Base-by-base conservation (phyloP, 2,329 filamentous ascomycete genomes). In the Golovinomyces cichoracearum region DNA sequence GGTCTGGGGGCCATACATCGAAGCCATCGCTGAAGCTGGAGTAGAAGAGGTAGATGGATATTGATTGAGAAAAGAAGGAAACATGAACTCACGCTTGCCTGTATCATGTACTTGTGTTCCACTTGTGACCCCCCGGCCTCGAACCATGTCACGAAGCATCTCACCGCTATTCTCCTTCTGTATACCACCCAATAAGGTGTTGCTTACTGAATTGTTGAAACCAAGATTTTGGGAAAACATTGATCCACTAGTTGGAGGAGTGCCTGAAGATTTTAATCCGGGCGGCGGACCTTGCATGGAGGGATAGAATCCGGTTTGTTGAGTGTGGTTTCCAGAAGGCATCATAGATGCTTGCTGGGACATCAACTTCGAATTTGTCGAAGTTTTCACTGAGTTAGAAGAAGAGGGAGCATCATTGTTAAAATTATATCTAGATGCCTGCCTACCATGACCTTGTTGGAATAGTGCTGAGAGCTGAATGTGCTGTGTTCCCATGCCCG, bases 1-100 rank as follows among this genome's bases (percentile, higher is more conserved):
- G 71, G 80, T 70, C 70, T 82, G 80, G 64, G 77, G 72, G 69
- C 81, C 83, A 72, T 92, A 92, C 72, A 90, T 83, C 74, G 83
- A 82, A 74, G 76, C 80, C 70, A 88, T 72, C 72, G 80, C 79
- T 72, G 83, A 78, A 78, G 79, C 80, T 68, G 79, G 78, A 69
- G 78, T 80, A 65, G 80, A 83, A 70, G 75, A 78, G 70, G 79
- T 70, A 70, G 80, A 82, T 68, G 77, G 71, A 69, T 83, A 83
- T 71, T 86, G 81, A 65, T 82, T 83, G 67, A 82, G 78, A 68
- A 86, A 83, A 70, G 80, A 83, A 79, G 84, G 83, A 76, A 86
- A 81, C 72, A 84, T 80, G 72, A 81, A 93, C 85, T 93, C 85
- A 93, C 85, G 85, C 84, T 93, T 93, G 77, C 78, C 78, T 66